A percentile compares a stretch with the other conserved stretches of the same genome.
Conservation (phyloP, 1,284 basidiomycete genomes). For the Cronartium ribicola region DNA sequence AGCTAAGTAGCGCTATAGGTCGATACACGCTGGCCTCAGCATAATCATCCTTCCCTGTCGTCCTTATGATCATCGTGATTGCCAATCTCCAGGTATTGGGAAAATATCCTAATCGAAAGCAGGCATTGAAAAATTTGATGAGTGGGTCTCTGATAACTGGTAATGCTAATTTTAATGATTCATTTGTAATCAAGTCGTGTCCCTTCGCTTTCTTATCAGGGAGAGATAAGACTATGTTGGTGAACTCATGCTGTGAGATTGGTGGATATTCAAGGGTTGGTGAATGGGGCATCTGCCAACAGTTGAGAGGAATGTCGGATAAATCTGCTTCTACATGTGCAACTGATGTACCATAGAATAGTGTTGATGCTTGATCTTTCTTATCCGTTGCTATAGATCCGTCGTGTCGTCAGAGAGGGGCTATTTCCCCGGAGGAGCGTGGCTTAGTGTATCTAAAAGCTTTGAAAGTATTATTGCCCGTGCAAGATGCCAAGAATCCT, state of each 20-base stretch:
- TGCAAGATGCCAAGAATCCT: neutral
- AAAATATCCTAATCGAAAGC: neutral
- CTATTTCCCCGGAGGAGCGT: neutral
- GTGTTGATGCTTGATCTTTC: neutral
- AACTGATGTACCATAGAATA: neutral
- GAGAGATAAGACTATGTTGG: neutral
- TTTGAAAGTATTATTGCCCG: neutral
- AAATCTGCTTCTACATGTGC: neutral
- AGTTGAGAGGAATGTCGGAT: neutral
- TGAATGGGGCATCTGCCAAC: too few species aligned
- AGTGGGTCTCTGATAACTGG: neutral
- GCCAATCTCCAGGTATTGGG: neutral
- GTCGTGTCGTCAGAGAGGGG: neutral
- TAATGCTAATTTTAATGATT: too few species aligned
- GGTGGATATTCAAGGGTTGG: too few species aligned
- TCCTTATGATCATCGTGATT: neutral
- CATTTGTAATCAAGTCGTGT: neutral
- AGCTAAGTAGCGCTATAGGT: conserved; percentile 7
- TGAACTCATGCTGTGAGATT: neutral
- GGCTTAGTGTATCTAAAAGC: neutral
- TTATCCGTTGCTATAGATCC: neutral
- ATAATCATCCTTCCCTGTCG: conserved; percentile 1
- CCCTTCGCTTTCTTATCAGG: neutral
- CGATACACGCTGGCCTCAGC: neutral
- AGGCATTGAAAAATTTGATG: neutral